Evolutionary conservation across 352 stramenopile genomes (phyloP), one percentile per base, ranked within the genome.

Genomic region (Globisporangium solare): DNA sequence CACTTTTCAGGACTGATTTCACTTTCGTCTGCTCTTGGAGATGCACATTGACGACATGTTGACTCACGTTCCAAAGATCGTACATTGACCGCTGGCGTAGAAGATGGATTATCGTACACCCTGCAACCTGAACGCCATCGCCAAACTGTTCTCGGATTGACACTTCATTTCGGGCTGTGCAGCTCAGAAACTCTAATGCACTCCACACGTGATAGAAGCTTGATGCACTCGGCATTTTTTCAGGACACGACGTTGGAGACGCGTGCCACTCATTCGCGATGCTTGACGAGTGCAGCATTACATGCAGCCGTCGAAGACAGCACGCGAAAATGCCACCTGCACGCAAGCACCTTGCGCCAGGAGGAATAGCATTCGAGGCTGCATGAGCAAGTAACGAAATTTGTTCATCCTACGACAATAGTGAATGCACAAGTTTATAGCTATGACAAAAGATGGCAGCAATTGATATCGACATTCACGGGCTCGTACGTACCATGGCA

Each of bases 191-290:
- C 56, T 90, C 77, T 18, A 90, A 64, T 3, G 74, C 77, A 39
- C 63, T 73, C 77, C 80, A 88, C 1, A 89, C 78, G 39, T 82
- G 67, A 43, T 77, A 88, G 31, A 88, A 86, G 35, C 69, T 73
- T 3, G 73, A 71, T 14, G 55, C n/a, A 24, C 73, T 84, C 46
- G 56, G 54, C 67, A 67, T 67, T n/a, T 71, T 61, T 37, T 84
- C 74, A 0, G 77, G 77, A 37, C 75, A 68, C 1, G 73, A 79
- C 8, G 61, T 48, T 11, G 55, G 14, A 0, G 47, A 15, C 2
- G 71, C 77, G 32, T 68, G 46, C 77, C 77, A 88, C 14, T 79
- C 66, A 1, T 48, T 40, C 2, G 61, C 66, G 54, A 84, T 71
- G 6, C 70, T 66, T 1, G 64, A 73, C 7, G 52, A 45, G 17